Evolutionary conservation across 805 yeast species (phyloP), one percentile per base, ranked within the genome.

Genomic region (Teunomyces aglyptinius): DNA sequence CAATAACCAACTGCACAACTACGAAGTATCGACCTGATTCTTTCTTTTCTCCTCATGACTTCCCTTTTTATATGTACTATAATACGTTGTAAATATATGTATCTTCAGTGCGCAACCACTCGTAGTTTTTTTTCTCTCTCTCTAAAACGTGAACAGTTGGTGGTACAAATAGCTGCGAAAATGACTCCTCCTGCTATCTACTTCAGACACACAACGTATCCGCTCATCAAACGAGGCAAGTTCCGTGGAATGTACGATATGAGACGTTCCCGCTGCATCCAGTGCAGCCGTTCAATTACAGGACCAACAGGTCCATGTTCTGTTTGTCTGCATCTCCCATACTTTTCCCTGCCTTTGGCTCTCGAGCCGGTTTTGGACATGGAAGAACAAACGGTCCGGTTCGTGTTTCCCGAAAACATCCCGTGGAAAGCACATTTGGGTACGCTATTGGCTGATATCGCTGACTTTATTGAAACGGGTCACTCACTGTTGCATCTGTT

Each of bases 181-280:
- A 35, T 26, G 15, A 29, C 42, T 29, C 3, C 31, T 29, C 3
- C 31, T 29, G 41, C 46, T 29, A 38, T 31, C 41, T 20, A 33
- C 12, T 22, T 32, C 12, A 13, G 24, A 12, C 16, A 33, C 19
- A 19, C 26, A n/a, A n/a, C 24, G 13, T 24, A 18, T 38, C 42
- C 33, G 35, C 15, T 39, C 8, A 39, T 39, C 32, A 36, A 22
- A 36, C 28, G 39, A 19, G 71, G 70, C 0, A 49, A 51, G 28
- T 65, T 63, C 48, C 61, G 49, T 43, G 68, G 68, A 1, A 18
- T 36, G 5, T 50, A 48, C 26, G 69, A 67, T 44, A 55, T 55
- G 29, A 49, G 70, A 16, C 54, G 48, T 16, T 12, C 50, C 6
- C 41, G 59, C 13, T 63, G 71, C 48, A 40, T 28, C 32, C 40